These are phyloP conservation scores for Carex parvula DNA, from an alignment of 176 grass and related monocot genomes.

Conservation along the genomic window DNA sequence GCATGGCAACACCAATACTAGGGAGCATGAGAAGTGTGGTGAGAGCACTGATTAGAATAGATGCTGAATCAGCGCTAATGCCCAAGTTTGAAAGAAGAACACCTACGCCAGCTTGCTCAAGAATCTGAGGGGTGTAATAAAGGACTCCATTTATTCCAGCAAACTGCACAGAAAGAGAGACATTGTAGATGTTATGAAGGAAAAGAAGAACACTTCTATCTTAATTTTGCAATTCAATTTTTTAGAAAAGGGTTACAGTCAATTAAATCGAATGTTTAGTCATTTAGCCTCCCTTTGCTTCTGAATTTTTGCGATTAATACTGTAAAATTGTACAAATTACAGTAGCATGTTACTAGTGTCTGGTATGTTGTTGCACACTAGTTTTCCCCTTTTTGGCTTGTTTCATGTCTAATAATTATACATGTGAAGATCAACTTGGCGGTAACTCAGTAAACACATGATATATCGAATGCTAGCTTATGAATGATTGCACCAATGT, in stretches of 20 bases:
- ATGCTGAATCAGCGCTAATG: slow-evolving; percentile 64
- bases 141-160: slow-evolving; percentile 98
- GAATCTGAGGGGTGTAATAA: slow-evolving; percentile 98
- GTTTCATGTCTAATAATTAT: background rate
- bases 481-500: background rate
- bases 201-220: background rate
- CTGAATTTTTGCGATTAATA: background rate
- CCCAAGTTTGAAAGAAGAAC: slow-evolving; percentile 79
- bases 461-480: background rate
- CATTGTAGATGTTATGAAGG: background rate
- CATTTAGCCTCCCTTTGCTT: background rate
- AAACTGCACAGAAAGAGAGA: slow-evolving; percentile 52
- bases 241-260: background rate
- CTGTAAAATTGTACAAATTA: background rate
- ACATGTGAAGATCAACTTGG: background rate
- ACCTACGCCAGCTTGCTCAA: slow-evolving; percentile 91
- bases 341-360: background rate
- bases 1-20: slow-evolving; percentile 89
- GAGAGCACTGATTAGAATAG: slow-evolving; percentile 91
- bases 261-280: background rate
- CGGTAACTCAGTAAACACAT: background rate
- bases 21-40: slow-evolving; percentile 98
- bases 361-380: background rate
- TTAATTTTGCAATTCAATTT: background rate
- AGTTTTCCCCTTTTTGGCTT: background rate